phyloP scores from a whole-genome alignment of 2,329 filamentous ascomycete genomes.

The Penicillium palitans region DNA sequence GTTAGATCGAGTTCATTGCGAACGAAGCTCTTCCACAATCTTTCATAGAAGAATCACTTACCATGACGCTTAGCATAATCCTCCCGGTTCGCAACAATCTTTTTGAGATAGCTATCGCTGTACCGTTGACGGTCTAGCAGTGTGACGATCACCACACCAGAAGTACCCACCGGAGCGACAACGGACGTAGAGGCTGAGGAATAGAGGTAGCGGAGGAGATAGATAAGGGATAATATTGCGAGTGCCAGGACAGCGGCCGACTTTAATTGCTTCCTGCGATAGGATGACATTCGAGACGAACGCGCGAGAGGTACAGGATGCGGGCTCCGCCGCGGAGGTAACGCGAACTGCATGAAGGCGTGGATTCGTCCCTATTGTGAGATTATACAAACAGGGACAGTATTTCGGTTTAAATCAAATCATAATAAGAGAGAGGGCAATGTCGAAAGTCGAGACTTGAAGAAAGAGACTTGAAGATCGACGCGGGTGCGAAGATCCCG shows the following conservation, averaged over 20 bases:
- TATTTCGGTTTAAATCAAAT: slow-evolving; percentile 1
- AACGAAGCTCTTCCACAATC: neutral
- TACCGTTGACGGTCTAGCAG: slow-evolving; percentile 69
- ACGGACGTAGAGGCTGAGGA: slow-evolving; percentile 30
- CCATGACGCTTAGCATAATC: slow-evolving; percentile 85
- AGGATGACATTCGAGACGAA: slow-evolving; percentile 39
- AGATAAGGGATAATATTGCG: slow-evolving; percentile 60
- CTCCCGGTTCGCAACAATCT: slow-evolving; percentile 77
- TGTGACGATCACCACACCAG: slow-evolving; percentile 76
- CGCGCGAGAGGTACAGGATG: slow-evolving; percentile 69
- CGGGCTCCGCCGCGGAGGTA: slow-evolving; percentile 81
- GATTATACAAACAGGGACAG: slow-evolving; percentile 16
- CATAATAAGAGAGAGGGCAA: slow-evolving; percentile 9
- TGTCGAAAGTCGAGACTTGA: neutral
- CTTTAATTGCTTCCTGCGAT: slow-evolving; percentile 64
- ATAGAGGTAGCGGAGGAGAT: slow-evolving; percentile 54
- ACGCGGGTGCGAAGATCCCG: slow-evolving; percentile 10
- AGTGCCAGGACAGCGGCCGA: slow-evolving; percentile 57
- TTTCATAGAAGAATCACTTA: slow-evolving; percentile 45
- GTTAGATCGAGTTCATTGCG: neutral
- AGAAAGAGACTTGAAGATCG: slow-evolving; percentile 7
- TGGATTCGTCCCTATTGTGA: slow-evolving; percentile 22
- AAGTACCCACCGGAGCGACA: slow-evolving; percentile 33
- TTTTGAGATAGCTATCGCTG: slow-evolving; percentile 66
- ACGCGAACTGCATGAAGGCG: slow-evolving; percentile 78